Conservation (phyloP, 2,329 filamentous ascomycete genomes). For the Fusarium beomiforme region DNA sequence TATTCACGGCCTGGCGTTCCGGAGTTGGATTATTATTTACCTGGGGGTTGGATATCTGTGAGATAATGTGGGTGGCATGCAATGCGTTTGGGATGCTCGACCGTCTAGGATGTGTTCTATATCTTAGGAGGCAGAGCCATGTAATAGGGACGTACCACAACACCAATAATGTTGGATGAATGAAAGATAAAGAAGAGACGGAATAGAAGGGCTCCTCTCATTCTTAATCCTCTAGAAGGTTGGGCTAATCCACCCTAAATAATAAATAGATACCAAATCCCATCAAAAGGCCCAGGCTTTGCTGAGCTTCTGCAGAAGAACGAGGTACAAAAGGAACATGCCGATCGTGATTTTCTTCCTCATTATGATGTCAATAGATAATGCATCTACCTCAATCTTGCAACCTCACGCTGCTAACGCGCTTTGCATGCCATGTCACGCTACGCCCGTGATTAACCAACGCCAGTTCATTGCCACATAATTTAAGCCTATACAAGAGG, state of each 20-base stretch:
- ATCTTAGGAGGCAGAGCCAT: constrained; percentile 6
- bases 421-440: not conserved
- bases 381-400: not conserved
- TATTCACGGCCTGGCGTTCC: constrained; percentile 42
- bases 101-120: constrained; percentile 5
- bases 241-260: constrained; percentile 11
- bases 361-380: constrained; percentile 38
- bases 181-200: constrained; percentile 12
- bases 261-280: constrained; percentile 25
- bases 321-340: constrained; percentile 1
- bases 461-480: constrained; percentile 3
- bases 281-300: not conserved
- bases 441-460: constrained; percentile 10
- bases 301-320: not conserved
- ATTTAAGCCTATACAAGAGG: not conserved
- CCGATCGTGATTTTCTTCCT: constrained; percentile 30
- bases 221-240: constrained; percentile 22
- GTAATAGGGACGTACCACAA: constrained; percentile 10
- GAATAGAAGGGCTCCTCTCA: constrained; percentile 21
- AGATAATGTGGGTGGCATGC: constrained; percentile 27
- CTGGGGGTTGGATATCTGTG: constrained; percentile 7
- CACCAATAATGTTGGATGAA: constrained; percentile 17
- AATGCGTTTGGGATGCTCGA: not conserved
- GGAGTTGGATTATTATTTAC: constrained; percentile 31
- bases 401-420: not conserved